Evolutionary conservation across 2,329 filamentous ascomycete species (phyloP).

Genomic region (Didymosphaeria variabile): DNA sequence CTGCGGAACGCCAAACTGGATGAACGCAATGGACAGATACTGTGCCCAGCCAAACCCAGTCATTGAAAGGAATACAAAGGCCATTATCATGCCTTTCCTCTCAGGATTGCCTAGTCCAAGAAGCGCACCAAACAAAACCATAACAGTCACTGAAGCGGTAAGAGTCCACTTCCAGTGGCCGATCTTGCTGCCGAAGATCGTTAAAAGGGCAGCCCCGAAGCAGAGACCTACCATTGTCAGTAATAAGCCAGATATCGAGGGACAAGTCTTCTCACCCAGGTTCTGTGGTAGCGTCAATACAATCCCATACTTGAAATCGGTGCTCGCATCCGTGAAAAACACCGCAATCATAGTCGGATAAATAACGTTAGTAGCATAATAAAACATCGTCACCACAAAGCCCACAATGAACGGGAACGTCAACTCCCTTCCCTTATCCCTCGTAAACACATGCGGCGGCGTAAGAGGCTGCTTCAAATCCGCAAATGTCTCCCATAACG

Average conservation of each 20-base stretch:
- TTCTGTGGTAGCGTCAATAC: constrained; percentile 56
- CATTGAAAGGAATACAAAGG: constrained; percentile 56
- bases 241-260: neutral
- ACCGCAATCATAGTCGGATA: constrained; percentile 60
- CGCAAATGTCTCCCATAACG: constrained; percentile 43
- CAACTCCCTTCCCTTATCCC: constrained; percentile 57
- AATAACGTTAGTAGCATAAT: constrained; percentile 59
- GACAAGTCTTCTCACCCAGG: constrained; percentile 40
- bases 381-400: constrained; percentile 62
- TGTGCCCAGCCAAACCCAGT: constrained; percentile 59
- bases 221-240: constrained; percentile 36
- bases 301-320: constrained; percentile 46
- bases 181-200: constrained; percentile 54
- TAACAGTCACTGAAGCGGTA: constrained; percentile 54
- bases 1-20: constrained; percentile 61
- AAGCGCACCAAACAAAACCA: constrained; percentile 59
- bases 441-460: constrained; percentile 57
- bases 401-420: constrained; percentile 57
- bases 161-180: constrained; percentile 59
- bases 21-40: constrained; percentile 59
- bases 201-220: constrained; percentile 55
- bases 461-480: constrained; percentile 48
- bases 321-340: constrained; percentile 53
- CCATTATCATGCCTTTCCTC: constrained; percentile 57
- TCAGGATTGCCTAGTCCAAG: constrained; percentile 55